Conservation (phyloP, 2,329 filamentous ascomycete genomes). For the Thielaviopsis ethacetica region DNA sequence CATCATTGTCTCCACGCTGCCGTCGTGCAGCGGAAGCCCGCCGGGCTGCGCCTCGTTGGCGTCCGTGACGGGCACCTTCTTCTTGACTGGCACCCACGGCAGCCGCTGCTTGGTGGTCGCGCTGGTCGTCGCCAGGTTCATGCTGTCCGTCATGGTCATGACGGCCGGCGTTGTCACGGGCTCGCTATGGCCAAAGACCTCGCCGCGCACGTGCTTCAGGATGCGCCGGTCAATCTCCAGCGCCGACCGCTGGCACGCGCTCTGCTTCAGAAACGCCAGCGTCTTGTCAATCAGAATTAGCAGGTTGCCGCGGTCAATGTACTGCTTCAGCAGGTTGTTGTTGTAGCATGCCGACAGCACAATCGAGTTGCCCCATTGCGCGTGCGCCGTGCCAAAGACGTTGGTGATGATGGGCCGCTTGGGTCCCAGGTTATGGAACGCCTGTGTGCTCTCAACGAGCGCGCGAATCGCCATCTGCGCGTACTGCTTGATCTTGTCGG, state of each 20-base stretch:
- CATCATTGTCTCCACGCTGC: neutral
- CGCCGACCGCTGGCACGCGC: constrained; percentile 54
- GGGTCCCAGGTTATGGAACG: constrained; percentile 52
- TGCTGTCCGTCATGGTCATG: neutral
- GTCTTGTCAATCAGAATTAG: constrained; percentile 52
- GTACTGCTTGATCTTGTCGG: constrained; percentile 32
- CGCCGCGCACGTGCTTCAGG: constrained; percentile 38
- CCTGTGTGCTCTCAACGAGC: constrained; percentile 68
- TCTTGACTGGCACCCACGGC: neutral
- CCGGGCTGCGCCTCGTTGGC: no score
- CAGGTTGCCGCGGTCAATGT: constrained; percentile 40
- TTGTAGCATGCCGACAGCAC: constrained; percentile 71
- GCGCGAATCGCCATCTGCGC: constrained; percentile 52
- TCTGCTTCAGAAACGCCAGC: constrained; percentile 56
- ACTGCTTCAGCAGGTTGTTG: constrained; percentile 42
- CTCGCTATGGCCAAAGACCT: constrained; percentile 21
- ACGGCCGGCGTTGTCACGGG: neutral
- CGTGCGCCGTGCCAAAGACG: constrained; percentile 86
- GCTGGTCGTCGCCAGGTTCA: constrained; percentile 6
- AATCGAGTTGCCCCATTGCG: constrained; percentile 92
- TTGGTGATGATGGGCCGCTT: constrained; percentile 78
- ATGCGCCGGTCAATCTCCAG: constrained; percentile 61
- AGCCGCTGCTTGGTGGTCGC: neutral
- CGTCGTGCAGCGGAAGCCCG: neutral
- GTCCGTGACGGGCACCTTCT: neutral